Percentiles rank a stretch among this genome's conserved stretches.
phyloP scores from a whole-genome alignment of 2,329 filamentous ascomycete species.

The Thielaviopsis punctulata region DNA sequence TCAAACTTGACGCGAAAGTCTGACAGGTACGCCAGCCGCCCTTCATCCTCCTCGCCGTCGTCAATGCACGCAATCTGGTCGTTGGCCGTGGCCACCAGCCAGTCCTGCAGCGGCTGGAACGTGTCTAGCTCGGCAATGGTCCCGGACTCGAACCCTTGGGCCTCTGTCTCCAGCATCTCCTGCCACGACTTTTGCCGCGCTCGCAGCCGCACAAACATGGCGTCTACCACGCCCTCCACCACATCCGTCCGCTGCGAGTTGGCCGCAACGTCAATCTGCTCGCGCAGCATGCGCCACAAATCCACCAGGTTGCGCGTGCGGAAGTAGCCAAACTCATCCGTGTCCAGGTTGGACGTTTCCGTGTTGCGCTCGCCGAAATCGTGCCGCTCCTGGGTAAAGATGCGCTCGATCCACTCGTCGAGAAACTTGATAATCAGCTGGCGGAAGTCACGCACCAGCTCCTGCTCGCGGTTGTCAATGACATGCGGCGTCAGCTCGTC shows the following conservation, averaged over 20 bases:
- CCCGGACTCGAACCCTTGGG: conserved; percentile 48
- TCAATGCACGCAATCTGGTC: conserved; percentile 98
- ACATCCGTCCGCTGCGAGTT: conserved; percentile 79
- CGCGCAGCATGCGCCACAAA: conserved; percentile 93
- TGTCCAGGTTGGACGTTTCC: conserved; percentile 60
- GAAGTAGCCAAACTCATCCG: conserved; percentile 78
- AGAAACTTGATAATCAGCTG: conserved; percentile 89
- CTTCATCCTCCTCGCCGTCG: conserved; percentile 60
- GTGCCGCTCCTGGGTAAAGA: conserved; percentile 64
- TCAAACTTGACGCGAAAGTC: conserved; percentile 75
- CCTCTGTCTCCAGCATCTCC: conserved; percentile 73
- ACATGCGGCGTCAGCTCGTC: conserved; percentile 70
- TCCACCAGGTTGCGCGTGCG: conserved; percentile 82
- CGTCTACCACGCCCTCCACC: conserved; percentile 84
- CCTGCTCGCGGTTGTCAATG: conserved; percentile 74
- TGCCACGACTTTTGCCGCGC: conserved; percentile 74
- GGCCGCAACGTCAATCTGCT: conserved; percentile 73
- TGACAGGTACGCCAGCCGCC: conserved; percentile 63
- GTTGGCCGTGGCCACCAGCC: conserved; percentile 91
- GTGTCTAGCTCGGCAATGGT: conserved; percentile 38
- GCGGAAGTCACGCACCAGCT: conserved; percentile 85
- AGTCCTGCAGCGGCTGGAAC: conserved; percentile 76
- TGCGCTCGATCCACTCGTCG: conserved; percentile 94
- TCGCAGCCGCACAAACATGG: conserved; percentile 81
- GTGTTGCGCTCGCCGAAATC: conserved; percentile 64